These are phyloP conservation scores for Adiantum capillusveneris DNA, from an alignment of 75 land plant species.

Conservation along the genomic window DNA sequence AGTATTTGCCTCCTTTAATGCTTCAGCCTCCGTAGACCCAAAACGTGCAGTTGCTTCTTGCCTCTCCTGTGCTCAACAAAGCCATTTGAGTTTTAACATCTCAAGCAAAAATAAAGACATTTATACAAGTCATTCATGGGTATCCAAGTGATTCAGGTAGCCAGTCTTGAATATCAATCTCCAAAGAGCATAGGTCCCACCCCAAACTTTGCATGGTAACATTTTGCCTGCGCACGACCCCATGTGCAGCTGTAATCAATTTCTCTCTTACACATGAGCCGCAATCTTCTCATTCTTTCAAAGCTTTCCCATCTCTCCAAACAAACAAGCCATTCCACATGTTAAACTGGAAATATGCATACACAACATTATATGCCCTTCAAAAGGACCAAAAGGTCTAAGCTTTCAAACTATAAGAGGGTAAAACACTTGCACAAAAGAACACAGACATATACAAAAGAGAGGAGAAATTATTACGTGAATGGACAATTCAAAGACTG, in stretches of 20 bases:
- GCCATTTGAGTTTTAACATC: neutral
- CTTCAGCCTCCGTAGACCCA: conserved; percentile 63
- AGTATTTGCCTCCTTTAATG: conserved; percentile 52
- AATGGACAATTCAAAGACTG: too few relatives aligned
- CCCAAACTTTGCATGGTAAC: conserved; percentile 12
- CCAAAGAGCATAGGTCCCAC: conserved; percentile 5
- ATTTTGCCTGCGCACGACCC: conserved; percentile 27
- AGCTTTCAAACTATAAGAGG: too few relatives aligned
- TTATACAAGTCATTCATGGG: conserved; percentile 4
- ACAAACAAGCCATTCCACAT: too few relatives aligned
- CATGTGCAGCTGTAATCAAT: conserved; percentile 29
- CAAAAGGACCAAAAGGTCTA: too few relatives aligned
- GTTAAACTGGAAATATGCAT: too few relatives aligned
- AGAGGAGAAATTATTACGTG: too few relatives aligned
- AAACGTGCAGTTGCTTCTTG: conserved; percentile 61
- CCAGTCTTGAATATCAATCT: neutral
- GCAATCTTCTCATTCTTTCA: conserved; percentile 8
- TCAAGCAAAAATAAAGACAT: neutral
- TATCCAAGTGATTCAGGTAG: neutral
- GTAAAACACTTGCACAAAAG: too few relatives aligned
- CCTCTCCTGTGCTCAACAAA: conserved; percentile 56
- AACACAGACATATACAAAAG: too few relatives aligned
- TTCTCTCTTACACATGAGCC: conserved; percentile 8
- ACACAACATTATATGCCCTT: too few relatives aligned
- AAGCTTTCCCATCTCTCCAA: neutral